Percentiles rank a stretch among this genome's conserved stretches.
Evolutionary conservation across 2,329 filamentous ascomycete genomes (phyloP).

Genomic region (Daldinia eschscholtzii): DNA sequence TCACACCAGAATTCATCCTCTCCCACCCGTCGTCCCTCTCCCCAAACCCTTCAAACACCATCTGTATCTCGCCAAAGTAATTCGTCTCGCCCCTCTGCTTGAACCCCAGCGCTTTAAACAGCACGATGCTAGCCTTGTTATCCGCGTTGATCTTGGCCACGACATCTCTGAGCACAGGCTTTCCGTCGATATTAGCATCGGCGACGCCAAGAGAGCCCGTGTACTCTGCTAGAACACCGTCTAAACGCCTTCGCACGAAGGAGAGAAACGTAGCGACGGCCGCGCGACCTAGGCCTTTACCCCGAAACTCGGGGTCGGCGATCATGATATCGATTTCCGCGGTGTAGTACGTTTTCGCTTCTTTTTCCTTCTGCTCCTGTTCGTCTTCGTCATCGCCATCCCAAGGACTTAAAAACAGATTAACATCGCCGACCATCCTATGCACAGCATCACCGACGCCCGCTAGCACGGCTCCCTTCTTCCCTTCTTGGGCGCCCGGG

Average conservation of each 20-base stretch:
- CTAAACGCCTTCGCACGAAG: slow-evolving; percentile 71
- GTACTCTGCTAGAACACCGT: slow-evolving; percentile 70
- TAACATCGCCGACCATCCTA: slow-evolving; percentile 80
- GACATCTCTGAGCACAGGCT: slow-evolving; percentile 52
- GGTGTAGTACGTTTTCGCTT: slow-evolving; percentile 48
- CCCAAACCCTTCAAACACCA: slow-evolving; percentile 57
- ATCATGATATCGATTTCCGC: slow-evolving; percentile 54
- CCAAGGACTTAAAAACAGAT: slow-evolving; percentile 79
- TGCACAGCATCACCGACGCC: slow-evolving; percentile 66
- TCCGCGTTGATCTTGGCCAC: slow-evolving; percentile 70
- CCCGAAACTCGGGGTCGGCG: slow-evolving; percentile 44
- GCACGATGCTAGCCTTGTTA: slow-evolving; percentile 64
- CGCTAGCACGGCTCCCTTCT: slow-evolving; percentile 44
- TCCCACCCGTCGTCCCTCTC: neutral
- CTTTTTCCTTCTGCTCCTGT: slow-evolving; percentile 35
- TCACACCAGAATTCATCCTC: neutral
- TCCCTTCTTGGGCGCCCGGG: neutral
- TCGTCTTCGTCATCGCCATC: slow-evolving; percentile 62
- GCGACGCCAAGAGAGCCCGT: neutral
- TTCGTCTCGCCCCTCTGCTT: slow-evolving; percentile 64
- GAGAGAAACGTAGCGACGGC: slow-evolving; percentile 76
- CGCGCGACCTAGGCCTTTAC: slow-evolving; percentile 46
- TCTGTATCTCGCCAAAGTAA: slow-evolving; percentile 71
- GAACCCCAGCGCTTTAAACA: slow-evolving; percentile 68
- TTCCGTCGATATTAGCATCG: neutral